Evolutionary conservation across 139 green algal species (phyloP), one percentile per base, ranked within the genome.

Genomic region (Astrephomene gubernaculifera): DNA sequence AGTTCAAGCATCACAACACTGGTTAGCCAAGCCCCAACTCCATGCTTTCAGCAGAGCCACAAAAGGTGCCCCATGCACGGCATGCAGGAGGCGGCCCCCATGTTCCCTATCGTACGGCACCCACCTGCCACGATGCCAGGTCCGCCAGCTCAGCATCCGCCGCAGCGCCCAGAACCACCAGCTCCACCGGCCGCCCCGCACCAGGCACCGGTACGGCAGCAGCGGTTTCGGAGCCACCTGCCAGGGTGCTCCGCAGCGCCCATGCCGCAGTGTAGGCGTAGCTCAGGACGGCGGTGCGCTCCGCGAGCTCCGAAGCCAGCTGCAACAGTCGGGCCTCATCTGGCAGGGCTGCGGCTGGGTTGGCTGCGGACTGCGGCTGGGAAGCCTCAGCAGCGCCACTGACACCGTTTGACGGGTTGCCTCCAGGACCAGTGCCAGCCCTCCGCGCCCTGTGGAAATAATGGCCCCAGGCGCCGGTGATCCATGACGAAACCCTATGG

Each of bases 111-210:
- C n/a, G n/a, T n/a, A n/a, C n/a, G n/a, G n/a, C 22, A 9, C 71
- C 1, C 43, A 89, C 85, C 85, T 87, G 53, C 85, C 85, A 89
- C 0, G 71, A 69, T 0, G 10, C 24, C 4, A 63, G 33, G 27
- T 86, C 31, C 6, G 45, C 53, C 54, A 89, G 78, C 69, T 89
- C 85, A 1, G 76, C 85, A 38, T 68, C 74, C 5, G 3, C 76
- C 0, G 65, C 67, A 8, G 85, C 85, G 2, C 85, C 85, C 43
- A 89, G 68, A 41, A 89, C 75, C 25, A 60, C 24, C 39, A 86
- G 57, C 19, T 76, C 52, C 4, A 89, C 44, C 17, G 85, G 29
- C 33, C 65, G 65, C 36, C 35, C 35, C 36, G 14, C 49, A 0
- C 8, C 21, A 3, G 8, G 17, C 4, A 52, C 84, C 17, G 25